Percentiles rank a stretch among this genome's conserved stretches.
Conservation (phyloP, 345 rosid species). For the Kernera saxatilis region DNA sequence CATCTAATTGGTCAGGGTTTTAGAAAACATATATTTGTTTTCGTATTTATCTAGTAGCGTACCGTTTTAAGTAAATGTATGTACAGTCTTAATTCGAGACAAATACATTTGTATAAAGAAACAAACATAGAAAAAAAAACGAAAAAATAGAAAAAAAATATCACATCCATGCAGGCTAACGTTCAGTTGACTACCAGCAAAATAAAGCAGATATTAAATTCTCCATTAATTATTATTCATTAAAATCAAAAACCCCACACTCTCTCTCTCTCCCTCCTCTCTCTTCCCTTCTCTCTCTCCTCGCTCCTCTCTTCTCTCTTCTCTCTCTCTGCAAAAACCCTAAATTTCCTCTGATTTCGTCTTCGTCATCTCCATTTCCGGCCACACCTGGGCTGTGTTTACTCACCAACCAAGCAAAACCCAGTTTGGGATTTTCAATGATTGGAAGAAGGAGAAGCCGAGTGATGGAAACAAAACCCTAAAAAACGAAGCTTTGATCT, state of each 20-base stretch:
- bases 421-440: conserved; percentile 12
- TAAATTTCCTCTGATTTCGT: conserved; percentile 29
- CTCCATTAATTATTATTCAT: conserved; percentile 23
- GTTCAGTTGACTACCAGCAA: conserved; percentile 57
- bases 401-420: background rate
- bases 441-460: background rate
- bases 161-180: conserved; percentile 69
- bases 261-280: background rate
- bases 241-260: conserved; percentile 25
- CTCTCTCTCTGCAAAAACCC: conserved; percentile 35
- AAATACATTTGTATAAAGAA: background rate
- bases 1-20: background rate
- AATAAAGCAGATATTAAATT: conserved; percentile 37
- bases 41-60: background rate
- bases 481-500: conserved; percentile 19
- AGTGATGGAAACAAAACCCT: background rate
- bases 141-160: conserved; percentile 1
- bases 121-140: no score
- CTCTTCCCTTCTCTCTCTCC: background rate
- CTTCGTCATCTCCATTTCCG: conserved; percentile 10
- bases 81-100: background rate
- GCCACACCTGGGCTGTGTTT: conserved; percentile 19
- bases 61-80: background rate
- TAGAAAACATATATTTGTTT: background rate
- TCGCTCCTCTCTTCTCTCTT: background rate